These are phyloP conservation scores for Triglochin maritima DNA, from an alignment of 106 monocot species.

Conservation along the genomic window DNA sequence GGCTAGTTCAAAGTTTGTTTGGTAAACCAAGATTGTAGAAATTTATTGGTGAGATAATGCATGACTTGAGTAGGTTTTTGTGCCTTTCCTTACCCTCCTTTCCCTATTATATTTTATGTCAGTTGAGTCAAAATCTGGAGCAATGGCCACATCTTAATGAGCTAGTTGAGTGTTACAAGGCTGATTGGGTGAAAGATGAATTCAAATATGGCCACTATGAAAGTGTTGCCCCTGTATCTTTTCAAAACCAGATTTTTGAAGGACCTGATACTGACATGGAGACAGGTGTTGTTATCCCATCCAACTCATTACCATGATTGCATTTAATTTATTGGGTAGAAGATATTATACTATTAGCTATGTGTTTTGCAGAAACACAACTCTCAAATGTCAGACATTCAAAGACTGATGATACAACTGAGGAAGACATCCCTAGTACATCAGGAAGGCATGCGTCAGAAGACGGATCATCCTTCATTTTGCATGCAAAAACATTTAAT, in stretches of 20 bases:
- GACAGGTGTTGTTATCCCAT: constrained; percentile 43
- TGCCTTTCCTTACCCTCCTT: too few relatives aligned
- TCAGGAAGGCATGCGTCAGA: constrained; percentile 69
- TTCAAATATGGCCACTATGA: constrained; percentile 84
- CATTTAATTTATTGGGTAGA: not conserved
- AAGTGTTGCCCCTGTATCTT: constrained; percentile 40
- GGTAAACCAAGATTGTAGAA: too few relatives aligned
- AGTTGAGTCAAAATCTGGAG: constrained; percentile 90
- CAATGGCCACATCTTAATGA: constrained; percentile 99
- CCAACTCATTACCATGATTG: not conserved
- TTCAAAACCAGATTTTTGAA: constrained; percentile 91
- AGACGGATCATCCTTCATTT: constrained; percentile 12
- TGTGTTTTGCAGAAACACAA: constrained; percentile 42
- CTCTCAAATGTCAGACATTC: constrained; percentile 66
- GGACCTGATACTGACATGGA: constrained; percentile 98
- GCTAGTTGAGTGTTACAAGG: constrained; percentile 78
- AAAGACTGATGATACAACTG: constrained; percentile 44
- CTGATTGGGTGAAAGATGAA: constrained; percentile 91
- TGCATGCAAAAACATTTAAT: constrained; percentile 15
- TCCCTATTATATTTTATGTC: constrained; percentile 4
- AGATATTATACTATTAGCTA: not conserved
- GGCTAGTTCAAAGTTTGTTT: too few relatives aligned
- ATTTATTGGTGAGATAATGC: too few relatives aligned
- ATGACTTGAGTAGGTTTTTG: too few relatives aligned
- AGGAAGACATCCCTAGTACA: constrained; percentile 83